phyloP scores from a whole-genome alignment of 345 rosid species.

The Rhodomyrtus tomentosa region DNA sequence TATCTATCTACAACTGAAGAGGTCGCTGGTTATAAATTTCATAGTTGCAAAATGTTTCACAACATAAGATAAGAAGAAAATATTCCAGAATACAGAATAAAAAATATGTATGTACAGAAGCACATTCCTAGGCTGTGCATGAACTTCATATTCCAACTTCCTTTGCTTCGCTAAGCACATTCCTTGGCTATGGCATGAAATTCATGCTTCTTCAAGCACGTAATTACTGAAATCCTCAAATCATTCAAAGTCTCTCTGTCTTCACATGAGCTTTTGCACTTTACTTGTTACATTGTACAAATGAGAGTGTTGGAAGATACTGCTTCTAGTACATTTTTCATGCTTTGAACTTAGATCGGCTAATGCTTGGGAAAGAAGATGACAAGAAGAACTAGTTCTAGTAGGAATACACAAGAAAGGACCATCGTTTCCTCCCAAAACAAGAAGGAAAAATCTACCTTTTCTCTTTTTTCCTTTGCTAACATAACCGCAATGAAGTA shows the following conservation, averaged over 20 bases:
- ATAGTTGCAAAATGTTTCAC: neutral
- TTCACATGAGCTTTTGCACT: neutral
- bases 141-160: neutral
- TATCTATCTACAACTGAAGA: neutral
- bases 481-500: neutral
- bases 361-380: neutral
- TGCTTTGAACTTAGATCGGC: neutral
- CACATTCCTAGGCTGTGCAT: neutral
- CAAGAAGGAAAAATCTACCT: neutral
- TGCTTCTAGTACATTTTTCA: neutral
- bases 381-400: neutral
- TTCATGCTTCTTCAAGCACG: neutral
- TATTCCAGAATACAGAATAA: neutral
- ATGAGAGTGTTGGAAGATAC: neutral
- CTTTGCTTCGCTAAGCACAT: neutral
- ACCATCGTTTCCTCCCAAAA: neutral
- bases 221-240: neutral
- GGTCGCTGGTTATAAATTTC: neutral
- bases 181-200: neutral
- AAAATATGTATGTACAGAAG: neutral
- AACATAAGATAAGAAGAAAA: neutral
- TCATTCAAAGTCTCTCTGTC: neutral
- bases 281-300: neutral
- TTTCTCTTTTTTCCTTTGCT: neutral
- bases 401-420: neutral